Conservation (phyloP, 176 grass and related monocot species). For the Oryza nivara region DNA sequence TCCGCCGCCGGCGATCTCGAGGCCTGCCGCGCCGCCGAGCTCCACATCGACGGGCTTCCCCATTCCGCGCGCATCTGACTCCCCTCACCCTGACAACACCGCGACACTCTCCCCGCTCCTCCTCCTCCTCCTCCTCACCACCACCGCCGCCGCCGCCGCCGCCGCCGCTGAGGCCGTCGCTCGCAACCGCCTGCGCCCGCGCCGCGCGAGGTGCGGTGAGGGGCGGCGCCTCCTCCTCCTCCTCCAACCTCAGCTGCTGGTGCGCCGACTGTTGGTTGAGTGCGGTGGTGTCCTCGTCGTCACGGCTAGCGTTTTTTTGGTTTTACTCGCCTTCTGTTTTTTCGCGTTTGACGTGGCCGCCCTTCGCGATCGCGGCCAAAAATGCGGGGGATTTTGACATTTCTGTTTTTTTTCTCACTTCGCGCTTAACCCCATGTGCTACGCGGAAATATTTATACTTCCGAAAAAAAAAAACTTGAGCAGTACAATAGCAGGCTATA, state of each 20-base stretch:
- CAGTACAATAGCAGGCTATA: too few relatives aligned
- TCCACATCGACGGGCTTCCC: constrained; percentile 73
- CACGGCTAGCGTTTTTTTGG: background rate
- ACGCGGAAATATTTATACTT: background rate
- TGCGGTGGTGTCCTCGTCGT: background rate
- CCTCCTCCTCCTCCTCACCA: background rate
- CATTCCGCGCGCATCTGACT: constrained; percentile 71
- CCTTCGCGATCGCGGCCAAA: background rate
- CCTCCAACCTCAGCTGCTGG: constrained; percentile 14
- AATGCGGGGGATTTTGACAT: background rate
- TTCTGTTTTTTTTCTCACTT: background rate
- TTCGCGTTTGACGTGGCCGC: constrained; percentile 7
- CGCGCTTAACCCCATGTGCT: constrained; percentile 5
- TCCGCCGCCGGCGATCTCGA: constrained; percentile 40
- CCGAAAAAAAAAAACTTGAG: background rate
- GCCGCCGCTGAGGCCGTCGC: background rate
- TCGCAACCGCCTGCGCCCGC: background rate
- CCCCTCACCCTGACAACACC: background rate
- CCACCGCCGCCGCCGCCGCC: background rate
- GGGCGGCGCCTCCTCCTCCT: background rate
- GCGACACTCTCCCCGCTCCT: background rate
- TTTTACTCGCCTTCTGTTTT: constrained; percentile 15
- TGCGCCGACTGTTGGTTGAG: constrained; percentile 32
- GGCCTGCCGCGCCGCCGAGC: constrained; percentile 50
- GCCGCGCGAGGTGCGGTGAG: background rate